Evolutionary conservation across 73 alveolate species (phyloP).

Genomic region (Diophrys appendiculata): DNA sequence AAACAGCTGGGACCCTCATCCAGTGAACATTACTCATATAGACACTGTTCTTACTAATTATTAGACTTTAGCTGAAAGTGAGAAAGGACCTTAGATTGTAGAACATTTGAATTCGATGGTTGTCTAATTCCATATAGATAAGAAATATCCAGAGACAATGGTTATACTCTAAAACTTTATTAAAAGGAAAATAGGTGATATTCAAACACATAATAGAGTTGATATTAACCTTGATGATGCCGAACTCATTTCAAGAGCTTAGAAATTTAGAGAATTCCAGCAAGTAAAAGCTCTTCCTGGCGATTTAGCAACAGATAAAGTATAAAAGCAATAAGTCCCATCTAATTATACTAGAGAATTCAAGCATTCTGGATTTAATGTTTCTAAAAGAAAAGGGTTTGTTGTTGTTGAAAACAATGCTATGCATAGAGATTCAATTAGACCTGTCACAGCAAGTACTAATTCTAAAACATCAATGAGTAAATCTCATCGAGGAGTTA

Average conservation of each 20-base stretch:
- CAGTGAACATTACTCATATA: constrained; percentile 75
- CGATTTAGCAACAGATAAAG: constrained; percentile 8
- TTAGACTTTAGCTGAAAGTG: constrained; percentile 80
- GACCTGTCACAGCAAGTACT: constrained; percentile 18
- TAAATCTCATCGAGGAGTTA: too few species aligned
- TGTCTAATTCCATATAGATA: constrained; percentile 79
- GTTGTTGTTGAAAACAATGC: constrained; percentile 28
- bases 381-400: constrained; percentile 13
- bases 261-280: constrained; percentile 9
- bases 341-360: constrained; percentile 29
- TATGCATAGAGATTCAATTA: constrained; percentile 14
- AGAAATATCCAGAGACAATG: constrained; percentile 72
- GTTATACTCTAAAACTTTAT: constrained; percentile 74
- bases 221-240: constrained; percentile 53
- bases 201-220: constrained; percentile 12
- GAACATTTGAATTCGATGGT: constrained; percentile 87
- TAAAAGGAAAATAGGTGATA: constrained; percentile 34
- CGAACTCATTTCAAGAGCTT: background rate
- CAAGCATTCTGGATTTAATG: constrained; percentile 32
- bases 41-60: constrained; percentile 62
- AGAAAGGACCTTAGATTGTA: constrained; percentile 80
- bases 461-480: too few species aligned
- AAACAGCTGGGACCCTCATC: constrained; percentile 94
- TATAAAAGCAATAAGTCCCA: background rate
- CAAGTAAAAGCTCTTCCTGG: constrained; percentile 15